Base-by-base conservation (phyloP, 768 basidiomycete species). In the Mrakia blollopis region DNA sequence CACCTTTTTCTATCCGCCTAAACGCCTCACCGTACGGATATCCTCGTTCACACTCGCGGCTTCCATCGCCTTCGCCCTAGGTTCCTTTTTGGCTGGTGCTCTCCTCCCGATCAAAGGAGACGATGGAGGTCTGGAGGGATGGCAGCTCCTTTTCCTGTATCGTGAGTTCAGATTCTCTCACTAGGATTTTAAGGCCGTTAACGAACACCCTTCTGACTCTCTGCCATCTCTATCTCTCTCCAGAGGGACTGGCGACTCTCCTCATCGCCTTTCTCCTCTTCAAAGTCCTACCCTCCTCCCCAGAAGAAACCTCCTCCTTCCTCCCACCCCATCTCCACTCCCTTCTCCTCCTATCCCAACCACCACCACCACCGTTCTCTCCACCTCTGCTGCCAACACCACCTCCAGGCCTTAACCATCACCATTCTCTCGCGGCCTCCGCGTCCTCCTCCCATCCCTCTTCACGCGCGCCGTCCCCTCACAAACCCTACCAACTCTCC, bases 1-100 rank as follows among this genome's bases (percentile, higher is more conserved):
- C 23, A 78, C 77, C n/a, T 37, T 72, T 32, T 78, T 62, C 67
- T 78, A 78, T 32, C 39, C 77, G 8, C 73, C 73, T 0, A 50
- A 70, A 32, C 25, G 60, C 32, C 65, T 78, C 32, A 68, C 52
- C 5, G 52, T 74, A 2, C 72, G 77, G 13, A 78, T 78, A 32
- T 68, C 77, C 3, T 54, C 54, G 23, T 78, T 78, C 47, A 74
- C 77, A 0, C 61, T 78, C 32, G 77, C 77, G 0, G 77, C 77
- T 16, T 61, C 57, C 23, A n/a, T 78, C 69, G 73, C 73, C 0
- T 78, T 78, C 54, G 77, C 77, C 1, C 41, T 71, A 16, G 77
- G 77, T 13, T 60, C 47, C 4, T 70, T 78, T 9, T 52, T 74
- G 7, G 72, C 72, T 0, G 77, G 72, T 0, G 28, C 71, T 16